A percentile compares a stretch with the other conserved stretches of the same genome.
Conservation (phyloP, 116 monocot genomes). For the Papilionanthe hybrid region DNA sequence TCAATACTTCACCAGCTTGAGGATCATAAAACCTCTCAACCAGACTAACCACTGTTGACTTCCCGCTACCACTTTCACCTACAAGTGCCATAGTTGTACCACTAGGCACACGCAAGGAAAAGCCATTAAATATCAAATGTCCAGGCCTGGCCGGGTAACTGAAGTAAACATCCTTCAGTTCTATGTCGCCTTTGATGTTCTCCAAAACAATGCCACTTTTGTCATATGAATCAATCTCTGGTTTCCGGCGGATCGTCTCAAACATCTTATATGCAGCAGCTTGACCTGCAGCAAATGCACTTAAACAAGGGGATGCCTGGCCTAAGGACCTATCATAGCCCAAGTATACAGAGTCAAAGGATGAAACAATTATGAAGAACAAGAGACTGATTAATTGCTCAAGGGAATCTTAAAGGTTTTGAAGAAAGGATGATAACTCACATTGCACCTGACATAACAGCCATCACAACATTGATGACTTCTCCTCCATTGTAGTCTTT, state of each 20-base stretch:
- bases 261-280: conserved; percentile 74
- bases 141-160: conserved; percentile 60
- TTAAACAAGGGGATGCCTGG: conserved; percentile 55
- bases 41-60: conserved; percentile 56
- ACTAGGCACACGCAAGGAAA: conserved; percentile 49
- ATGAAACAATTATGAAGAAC: neutral
- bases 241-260: conserved; percentile 49
- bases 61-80: conserved; percentile 71
- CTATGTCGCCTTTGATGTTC: conserved; percentile 50
- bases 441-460: conserved; percentile 59
- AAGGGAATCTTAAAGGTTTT: neutral
- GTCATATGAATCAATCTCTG: conserved; percentile 44
- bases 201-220: conserved; percentile 30
- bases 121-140: conserved; percentile 43
- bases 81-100: conserved; percentile 59
- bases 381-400: neutral
- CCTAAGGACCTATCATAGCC: conserved; percentile 34
- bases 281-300: conserved; percentile 58
- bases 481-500: conserved; percentile 55
- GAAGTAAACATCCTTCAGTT: conserved; percentile 48
- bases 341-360: neutral
- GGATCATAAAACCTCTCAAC: conserved; percentile 81
- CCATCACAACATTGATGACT: conserved; percentile 39
- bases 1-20: conserved; percentile 50
- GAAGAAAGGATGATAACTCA: conserved; percentile 17